Evolutionary conservation across 228 moss, liverwort and hornwort genomes (phyloP).

Genomic region (Sphagnum fallax): DNA sequence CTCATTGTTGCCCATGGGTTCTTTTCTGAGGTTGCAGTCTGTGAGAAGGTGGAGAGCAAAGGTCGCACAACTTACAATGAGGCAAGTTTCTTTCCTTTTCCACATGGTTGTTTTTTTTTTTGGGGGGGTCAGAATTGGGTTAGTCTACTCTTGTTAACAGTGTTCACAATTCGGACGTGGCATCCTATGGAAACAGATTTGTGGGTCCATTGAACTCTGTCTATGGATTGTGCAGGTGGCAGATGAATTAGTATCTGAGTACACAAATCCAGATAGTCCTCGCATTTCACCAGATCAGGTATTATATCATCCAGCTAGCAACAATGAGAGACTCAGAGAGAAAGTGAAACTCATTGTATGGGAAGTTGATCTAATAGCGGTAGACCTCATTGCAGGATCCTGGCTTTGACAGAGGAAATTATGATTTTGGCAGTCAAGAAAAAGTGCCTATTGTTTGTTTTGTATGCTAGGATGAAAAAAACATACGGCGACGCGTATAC

Average conservation of each 20-base stretch:
- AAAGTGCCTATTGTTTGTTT: too few species aligned
- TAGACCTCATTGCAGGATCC: too few species aligned
- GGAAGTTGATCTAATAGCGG: too few species aligned
- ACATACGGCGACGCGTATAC: conserved; percentile 93
- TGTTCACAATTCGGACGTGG: background rate
- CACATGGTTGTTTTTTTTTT: background rate
- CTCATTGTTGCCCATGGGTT: background rate
- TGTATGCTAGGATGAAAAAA: conserved; percentile 73
- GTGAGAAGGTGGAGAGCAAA: conserved; percentile 99
- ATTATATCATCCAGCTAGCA: background rate
- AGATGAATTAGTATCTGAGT: conserved; percentile 96
- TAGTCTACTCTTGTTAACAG: background rate
- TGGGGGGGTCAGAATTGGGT: background rate
- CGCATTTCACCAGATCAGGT: conserved; percentile 94
- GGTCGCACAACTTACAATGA: conserved; percentile 98
- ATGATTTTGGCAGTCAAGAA: too few species aligned
- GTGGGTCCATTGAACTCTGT: background rate
- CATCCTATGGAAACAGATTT: background rate
- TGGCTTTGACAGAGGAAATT: too few species aligned
- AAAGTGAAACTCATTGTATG: too few species aligned
- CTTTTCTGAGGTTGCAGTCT: conserved; percentile 33
- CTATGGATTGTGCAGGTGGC: conserved; percentile 51
- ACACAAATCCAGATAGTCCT: conserved; percentile 80
- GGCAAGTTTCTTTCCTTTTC: conserved; percentile 25
- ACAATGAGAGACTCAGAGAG: too few species aligned